A percentile compares a stretch with the other conserved stretches of the same genome.
These are phyloP conservation scores for Fusarium cicatricum DNA, from an alignment of 2,329 filamentous ascomycete species.

Conservation along the genomic window DNA sequence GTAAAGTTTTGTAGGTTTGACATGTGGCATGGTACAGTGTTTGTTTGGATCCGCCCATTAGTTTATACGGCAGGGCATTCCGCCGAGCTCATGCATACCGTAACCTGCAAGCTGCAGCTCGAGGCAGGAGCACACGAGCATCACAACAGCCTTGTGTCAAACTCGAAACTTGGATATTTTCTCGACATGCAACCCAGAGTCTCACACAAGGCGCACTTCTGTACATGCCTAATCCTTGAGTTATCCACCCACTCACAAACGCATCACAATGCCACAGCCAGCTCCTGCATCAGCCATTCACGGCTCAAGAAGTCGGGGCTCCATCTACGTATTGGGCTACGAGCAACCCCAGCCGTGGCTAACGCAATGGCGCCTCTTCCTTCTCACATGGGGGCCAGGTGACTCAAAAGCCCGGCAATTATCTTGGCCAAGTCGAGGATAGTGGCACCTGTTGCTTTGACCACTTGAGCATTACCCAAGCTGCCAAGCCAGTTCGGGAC, in stretches of 20 bases:
- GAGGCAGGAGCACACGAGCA: slow-evolving; percentile 15
- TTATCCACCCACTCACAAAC: slow-evolving; percentile 17
- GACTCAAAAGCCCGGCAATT: slow-evolving; percentile 27
- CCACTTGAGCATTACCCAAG: slow-evolving; percentile 25
- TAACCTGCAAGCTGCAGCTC: slow-evolving; percentile 5
- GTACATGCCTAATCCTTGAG: not conserved
- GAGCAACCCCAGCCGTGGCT: slow-evolving; percentile 26
- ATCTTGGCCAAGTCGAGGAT: slow-evolving; percentile 23
- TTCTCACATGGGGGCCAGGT: slow-evolving; percentile 21
- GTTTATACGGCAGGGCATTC: too few relatives aligned
- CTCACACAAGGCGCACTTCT: not conserved
- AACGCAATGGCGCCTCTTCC: slow-evolving; percentile 24
- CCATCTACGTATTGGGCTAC: not conserved
- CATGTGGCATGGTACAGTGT: too few relatives aligned
- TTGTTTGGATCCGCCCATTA: too few relatives aligned
- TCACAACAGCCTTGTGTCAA: slow-evolving; percentile 10
- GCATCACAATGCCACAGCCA: slow-evolving; percentile 21
- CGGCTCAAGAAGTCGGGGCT: slow-evolving; percentile 4
- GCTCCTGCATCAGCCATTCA: slow-evolving; percentile 19
- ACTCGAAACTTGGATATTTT: slow-evolving; percentile 1
- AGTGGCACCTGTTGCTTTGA: not conserved
- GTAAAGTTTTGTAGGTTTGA: too few relatives aligned
- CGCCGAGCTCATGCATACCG: slow-evolving; percentile 1
- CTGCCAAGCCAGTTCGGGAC: slow-evolving; percentile 25
- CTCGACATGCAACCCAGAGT: not conserved